Conservation (phyloP, 139 green algal genomes). For the Chlorella sp. region DNA sequence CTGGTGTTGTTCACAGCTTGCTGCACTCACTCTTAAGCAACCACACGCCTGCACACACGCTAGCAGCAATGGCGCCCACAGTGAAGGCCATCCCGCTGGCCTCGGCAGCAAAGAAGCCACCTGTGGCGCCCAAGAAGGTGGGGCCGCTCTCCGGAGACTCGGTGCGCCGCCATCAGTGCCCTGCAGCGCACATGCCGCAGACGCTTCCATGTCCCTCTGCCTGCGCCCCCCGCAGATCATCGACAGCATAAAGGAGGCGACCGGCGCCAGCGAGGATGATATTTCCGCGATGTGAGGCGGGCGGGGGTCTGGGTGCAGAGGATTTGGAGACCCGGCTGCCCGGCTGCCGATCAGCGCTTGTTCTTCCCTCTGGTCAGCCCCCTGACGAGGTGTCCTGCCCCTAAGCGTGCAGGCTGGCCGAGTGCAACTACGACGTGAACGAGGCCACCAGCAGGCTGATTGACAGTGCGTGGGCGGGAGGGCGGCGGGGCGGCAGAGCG, state of each 20-base stretch:
- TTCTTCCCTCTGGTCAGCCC: background rate
- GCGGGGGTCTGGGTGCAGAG: background rate
- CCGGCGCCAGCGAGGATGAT: constrained; percentile 60
- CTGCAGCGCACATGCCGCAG: background rate
- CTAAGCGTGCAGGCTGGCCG: constrained; percentile 44
- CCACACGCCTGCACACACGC: background rate
- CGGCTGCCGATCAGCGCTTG: background rate
- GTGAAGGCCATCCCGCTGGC: background rate
- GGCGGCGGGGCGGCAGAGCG: background rate
- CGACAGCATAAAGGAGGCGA: constrained; percentile 62
- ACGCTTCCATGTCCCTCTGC: background rate
- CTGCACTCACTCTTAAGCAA: background rate
- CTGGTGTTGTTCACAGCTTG: background rate
- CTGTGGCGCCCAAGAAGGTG: constrained; percentile 9
- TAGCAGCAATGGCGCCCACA: background rate
- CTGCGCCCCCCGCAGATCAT: constrained; percentile 33
- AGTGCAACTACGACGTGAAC: constrained; percentile 67
- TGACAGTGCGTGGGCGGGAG: constrained; percentile 48
- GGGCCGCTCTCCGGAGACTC: background rate
- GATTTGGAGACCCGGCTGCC: background rate
- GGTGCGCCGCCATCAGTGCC: background rate
- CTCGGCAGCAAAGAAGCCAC: constrained; percentile 8
- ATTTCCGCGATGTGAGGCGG: constrained; percentile 47
- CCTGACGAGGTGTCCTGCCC: background rate
- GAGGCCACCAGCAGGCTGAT: constrained; percentile 62